A percentile compares a stretch with the other conserved stretches of the same genome.
Conservation (phyloP, 805 yeast species). For the Helenozyma rhizophorensis region DNA sequence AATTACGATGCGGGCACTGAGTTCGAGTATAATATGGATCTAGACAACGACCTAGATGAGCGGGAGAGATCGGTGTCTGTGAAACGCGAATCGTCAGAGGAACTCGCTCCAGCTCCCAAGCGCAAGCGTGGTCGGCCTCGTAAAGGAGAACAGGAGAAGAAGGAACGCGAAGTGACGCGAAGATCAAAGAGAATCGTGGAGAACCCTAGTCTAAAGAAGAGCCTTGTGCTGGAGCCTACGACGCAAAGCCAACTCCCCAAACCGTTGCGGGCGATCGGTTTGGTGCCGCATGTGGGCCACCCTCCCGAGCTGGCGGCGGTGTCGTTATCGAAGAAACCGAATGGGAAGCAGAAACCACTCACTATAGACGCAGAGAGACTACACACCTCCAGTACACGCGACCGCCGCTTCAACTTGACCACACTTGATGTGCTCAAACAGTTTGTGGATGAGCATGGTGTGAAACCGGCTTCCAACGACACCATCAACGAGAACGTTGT, state of each 20-base stretch:
- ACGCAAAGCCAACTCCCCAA: constrained; percentile 2
- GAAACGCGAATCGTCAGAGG: no score
- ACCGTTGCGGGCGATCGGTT: constrained; percentile 9
- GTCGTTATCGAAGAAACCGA: constrained; percentile 14
- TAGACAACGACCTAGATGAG: no score
- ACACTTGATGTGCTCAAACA: constrained; percentile 36
- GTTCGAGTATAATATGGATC: no score
- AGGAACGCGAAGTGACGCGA: constrained; percentile 10
- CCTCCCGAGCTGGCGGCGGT: background rate
- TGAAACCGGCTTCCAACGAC: constrained; percentile 13
- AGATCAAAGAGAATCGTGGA: constrained; percentile 12
- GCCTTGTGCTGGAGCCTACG: constrained; percentile 4
- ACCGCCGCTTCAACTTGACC: constrained; percentile 24
- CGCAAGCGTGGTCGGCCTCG: constrained; percentile 16
- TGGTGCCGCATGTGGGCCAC: constrained; percentile 8
- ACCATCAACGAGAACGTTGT: constrained; percentile 19
- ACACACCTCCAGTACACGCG: constrained; percentile 16
- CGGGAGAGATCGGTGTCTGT: no score
- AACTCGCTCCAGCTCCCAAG: constrained; percentile 2
- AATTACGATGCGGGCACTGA: no score
- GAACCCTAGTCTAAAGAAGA: constrained; percentile 10
- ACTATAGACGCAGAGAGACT: constrained; percentile 27
- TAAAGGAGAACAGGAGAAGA: constrained; percentile 9
- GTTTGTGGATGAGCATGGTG: constrained; percentile 26
- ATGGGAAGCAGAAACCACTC: constrained; percentile 26